These are phyloP conservation scores for Ceratobasidium papillatum DNA, from an alignment of 1,284 basidiomycete species.

Conservation along the genomic window DNA sequence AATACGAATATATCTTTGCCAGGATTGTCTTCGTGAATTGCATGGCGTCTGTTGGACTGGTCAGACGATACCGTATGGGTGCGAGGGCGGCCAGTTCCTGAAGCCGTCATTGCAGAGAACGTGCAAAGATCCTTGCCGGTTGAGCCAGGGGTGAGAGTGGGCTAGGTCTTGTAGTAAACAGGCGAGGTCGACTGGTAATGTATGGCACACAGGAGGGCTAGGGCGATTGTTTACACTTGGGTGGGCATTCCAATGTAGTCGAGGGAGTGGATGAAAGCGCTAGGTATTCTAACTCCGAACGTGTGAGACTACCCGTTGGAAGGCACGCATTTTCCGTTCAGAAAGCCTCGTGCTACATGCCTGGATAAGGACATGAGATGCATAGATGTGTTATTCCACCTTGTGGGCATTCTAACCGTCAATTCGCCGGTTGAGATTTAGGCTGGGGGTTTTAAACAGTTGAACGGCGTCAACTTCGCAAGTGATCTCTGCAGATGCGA, in stretches of 20 bases:
- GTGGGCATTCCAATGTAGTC: too few species aligned
- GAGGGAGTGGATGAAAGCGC: neutral
- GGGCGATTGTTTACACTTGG: neutral
- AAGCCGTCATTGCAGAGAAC: neutral
- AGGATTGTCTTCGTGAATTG: neutral
- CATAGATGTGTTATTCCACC: too few species aligned
- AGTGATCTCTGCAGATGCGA: too few species aligned
- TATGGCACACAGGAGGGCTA: neutral
- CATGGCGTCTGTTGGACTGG: neutral
- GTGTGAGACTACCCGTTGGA: neutral
- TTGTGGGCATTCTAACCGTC: too few species aligned
- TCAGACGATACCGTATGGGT: neutral
- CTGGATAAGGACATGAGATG: neutral
- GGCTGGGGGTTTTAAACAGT: too few species aligned
- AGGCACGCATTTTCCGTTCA: neutral
- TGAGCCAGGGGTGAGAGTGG: neutral
- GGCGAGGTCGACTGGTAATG: neutral
- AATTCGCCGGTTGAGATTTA: too few species aligned
- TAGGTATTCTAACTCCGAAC: neutral
- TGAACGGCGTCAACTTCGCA: too few species aligned
- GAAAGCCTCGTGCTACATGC: neutral
- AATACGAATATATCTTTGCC: conserved; percentile 28
- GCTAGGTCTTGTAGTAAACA: neutral
- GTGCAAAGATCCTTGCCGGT: neutral
- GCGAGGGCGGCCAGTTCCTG: neutral